phyloP scores from a whole-genome alignment of 441 rosid genomes.

The Croton laevigatus region DNA sequence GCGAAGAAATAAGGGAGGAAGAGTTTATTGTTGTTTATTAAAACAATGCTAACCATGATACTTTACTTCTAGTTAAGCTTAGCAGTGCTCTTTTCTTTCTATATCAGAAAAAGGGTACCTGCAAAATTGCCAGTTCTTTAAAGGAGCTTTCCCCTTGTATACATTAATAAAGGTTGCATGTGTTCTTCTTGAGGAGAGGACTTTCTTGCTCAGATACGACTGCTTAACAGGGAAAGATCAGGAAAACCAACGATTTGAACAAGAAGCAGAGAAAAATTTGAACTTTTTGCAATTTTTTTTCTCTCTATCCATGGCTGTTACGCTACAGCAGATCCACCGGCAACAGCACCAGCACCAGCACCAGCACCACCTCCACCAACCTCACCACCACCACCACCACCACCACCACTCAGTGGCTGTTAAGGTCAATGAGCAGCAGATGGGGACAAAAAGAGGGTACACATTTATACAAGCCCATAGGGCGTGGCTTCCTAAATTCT shows the following conservation, averaged over 20 bases:
- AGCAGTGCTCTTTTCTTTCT: constrained; percentile 21
- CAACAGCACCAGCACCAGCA: constrained; percentile 39
- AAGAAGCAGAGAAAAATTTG: constrained; percentile 24
- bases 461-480: constrained; percentile 68
- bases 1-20: not conserved
- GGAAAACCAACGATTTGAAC: constrained; percentile 25
- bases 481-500: constrained; percentile 63
- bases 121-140: constrained; percentile 21
- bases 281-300: constrained; percentile 22
- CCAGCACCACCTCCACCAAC: constrained; percentile 43
- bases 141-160: constrained; percentile 9
- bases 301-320: constrained; percentile 49
- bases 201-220: constrained; percentile 49
- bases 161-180: constrained; percentile 19
- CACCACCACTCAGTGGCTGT: constrained; percentile 56
- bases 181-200: constrained; percentile 11
- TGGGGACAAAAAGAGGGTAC: constrained; percentile 57
- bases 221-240: constrained; percentile 32
- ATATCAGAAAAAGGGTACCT: constrained; percentile 23
- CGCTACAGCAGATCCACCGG: constrained; percentile 52
- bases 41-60: constrained; percentile 44
- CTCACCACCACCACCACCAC: constrained; percentile 36
- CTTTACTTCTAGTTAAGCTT: constrained; percentile 23
- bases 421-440: constrained; percentile 61
- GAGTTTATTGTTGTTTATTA: constrained; percentile 15